phyloP scores from a whole-genome alignment of 805 yeast species.

The Yueomyces sp. region DNA sequence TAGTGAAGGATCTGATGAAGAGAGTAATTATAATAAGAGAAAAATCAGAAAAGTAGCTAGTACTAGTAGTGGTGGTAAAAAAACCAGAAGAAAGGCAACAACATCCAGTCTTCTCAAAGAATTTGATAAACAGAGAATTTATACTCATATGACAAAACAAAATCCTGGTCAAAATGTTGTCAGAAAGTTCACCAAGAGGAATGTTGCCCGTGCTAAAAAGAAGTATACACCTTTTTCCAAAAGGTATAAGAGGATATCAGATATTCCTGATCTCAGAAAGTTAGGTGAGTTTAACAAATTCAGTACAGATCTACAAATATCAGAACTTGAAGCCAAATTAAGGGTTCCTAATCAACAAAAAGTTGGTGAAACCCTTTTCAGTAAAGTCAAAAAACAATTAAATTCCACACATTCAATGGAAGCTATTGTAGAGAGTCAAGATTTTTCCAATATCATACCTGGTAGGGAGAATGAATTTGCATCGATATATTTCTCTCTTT shows the following conservation, averaged over 20 bases:
- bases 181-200: constrained; percentile 21
- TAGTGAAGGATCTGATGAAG: constrained; percentile 1
- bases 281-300: constrained; percentile 16
- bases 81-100: not conserved
- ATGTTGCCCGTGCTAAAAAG: constrained; percentile 20
- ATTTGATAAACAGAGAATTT: too few species aligned
- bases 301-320: constrained; percentile 3
- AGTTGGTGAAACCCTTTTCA: constrained; percentile 22
- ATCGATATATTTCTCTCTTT: constrained; percentile 51
- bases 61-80: not conserved
- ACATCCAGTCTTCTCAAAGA: not conserved
- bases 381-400: constrained; percentile 23
- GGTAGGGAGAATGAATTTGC: constrained; percentile 80
- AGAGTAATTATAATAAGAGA: not conserved
- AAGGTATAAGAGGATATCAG: constrained; percentile 14
- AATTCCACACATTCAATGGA: constrained; percentile 31
- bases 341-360: constrained; percentile 29
- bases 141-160: not conserved
- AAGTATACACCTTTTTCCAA: constrained; percentile 19
- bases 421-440: constrained; percentile 25
- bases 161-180: constrained; percentile 5
- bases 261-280: constrained; percentile 20
- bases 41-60: not conserved
- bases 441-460: constrained; percentile 45
- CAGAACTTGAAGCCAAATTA: constrained; percentile 16